phyloP scores from a whole-genome alignment of 2,329 filamentous ascomycete genomes.

The Ambrosiella cleistominuta region DNA sequence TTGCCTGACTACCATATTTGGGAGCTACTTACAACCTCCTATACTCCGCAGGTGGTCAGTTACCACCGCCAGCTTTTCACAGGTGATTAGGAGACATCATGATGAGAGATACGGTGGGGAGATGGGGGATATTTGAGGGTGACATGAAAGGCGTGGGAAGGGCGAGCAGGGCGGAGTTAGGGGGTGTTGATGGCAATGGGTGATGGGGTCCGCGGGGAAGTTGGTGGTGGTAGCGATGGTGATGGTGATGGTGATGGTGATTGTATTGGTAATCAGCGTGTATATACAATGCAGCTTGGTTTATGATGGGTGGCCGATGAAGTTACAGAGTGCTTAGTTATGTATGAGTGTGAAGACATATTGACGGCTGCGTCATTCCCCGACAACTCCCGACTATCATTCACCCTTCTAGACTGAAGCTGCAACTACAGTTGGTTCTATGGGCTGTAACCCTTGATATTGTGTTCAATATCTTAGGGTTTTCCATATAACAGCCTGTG shows the following conservation, averaged over 20 bases:
- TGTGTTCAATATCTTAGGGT: slow-evolving; percentile 52
- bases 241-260: no score
- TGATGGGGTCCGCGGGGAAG: neutral
- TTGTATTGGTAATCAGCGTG: no score
- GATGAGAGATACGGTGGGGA: neutral
- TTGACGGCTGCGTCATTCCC: neutral
- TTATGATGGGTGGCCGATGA: no score
- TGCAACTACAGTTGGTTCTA: neutral
- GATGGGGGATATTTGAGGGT: neutral
- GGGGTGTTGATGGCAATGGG: neutral
- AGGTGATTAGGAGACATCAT: neutral
- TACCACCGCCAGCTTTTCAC: neutral
- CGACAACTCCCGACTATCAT: neutral
- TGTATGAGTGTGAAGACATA: neutral
- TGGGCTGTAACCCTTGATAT: slow-evolving; percentile 19
- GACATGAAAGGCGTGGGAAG: neutral
- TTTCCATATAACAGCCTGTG: slow-evolving; percentile 19
- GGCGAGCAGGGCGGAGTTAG: neutral
- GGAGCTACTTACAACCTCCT: no score
- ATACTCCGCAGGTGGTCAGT: no score
- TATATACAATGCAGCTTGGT: no score
- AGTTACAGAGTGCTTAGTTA: neutral
- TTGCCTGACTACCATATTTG: neutral
- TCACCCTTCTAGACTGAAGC: neutral
- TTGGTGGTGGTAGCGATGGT: no score